Base-by-base conservation (phyloP, 164 flowering plant species). In the Platanus orientalis region DNA sequence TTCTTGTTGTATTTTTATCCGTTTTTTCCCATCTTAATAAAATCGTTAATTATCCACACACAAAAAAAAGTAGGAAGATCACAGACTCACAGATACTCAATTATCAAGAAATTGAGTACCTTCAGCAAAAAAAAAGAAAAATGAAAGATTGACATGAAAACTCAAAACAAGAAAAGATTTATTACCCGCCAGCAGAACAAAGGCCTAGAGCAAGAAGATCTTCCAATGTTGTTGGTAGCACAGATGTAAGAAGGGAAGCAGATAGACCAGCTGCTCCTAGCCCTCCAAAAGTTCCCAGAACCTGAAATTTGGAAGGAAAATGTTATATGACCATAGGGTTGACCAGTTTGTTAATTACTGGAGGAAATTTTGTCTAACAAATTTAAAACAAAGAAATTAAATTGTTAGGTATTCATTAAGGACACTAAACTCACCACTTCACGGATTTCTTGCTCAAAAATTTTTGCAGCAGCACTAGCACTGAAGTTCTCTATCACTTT, bases 201-300 rank as follows among this genome's bases (percentile, higher is more conserved):
- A 94, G 83, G 50, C 90, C 95, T 62, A 94, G 83, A 71, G 98
- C 98, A 71, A 91, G 96, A 80, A 94, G 95, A 80, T 94, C 98
- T 74, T 94, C 98, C 57, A 79, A 66, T 12, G 95, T 89, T 62
- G 98, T 86, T 26, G 86, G 92, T 58, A 94, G 76, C 57, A 90
- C 90, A 32, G 97, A 84, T 47, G 98, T 94, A 57, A 94, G 73
- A 53, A 94, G 92, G 7, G 97, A 94, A 62, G 97, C 98, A 60
- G 97, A 91, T 57, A 94, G 74, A 44, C 98, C 96, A 57, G 98
- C 98, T 39, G 87, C 90, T 29, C 98, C 98, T 4, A 91, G 71
- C 66, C 97, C 97, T 66, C 97, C 96, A 81, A 89, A 85, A 66
- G 96, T 79, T 61, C 83, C 95, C 72, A 87, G 64, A 61, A 83